Percentiles rank a stretch among this genome's conserved stretches.
Evolutionary conservation across 2,329 filamentous ascomycete genomes (phyloP).

Genomic region (Grosmannia clavigera): DNA sequence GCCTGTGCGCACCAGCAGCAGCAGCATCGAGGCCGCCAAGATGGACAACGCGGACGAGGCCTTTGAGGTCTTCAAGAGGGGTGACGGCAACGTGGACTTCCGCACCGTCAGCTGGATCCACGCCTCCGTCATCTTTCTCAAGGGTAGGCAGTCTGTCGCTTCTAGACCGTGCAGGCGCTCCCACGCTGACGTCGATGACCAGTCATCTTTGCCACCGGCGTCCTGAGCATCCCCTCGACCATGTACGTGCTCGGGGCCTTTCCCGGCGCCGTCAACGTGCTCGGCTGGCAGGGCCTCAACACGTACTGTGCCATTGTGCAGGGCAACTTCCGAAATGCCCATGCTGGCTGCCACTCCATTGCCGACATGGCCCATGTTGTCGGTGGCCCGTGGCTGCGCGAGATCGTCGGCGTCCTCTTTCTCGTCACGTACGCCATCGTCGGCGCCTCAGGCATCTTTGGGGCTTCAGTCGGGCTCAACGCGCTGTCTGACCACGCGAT

Average conservation of each 20-base stretch:
- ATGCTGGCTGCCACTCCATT: conserved; percentile 26
- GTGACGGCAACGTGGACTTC: conserved; percentile 27
- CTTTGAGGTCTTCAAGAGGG: conserved; percentile 32
- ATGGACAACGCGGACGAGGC: not conserved
- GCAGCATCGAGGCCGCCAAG: not conserved
- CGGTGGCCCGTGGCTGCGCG: conserved; percentile 36
- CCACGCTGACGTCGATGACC: not conserved
- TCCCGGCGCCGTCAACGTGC: conserved; percentile 69
- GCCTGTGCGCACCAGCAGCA: not conserved
- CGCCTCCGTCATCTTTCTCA: conserved; percentile 34
- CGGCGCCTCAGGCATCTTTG: conserved; percentile 38
- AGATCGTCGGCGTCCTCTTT: conserved; percentile 42
- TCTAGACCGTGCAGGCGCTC: no score
- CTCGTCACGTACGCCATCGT: conserved; percentile 23
- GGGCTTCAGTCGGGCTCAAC: conserved; percentile 49
- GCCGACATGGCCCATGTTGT: conserved; percentile 46
- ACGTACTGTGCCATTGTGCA: conserved; percentile 27
- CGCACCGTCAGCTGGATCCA: conserved; percentile 35
- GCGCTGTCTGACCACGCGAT: conserved; percentile 31
- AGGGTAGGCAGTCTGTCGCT: conserved; percentile 14
- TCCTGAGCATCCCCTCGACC: conserved; percentile 47
- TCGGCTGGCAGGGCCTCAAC: conserved; percentile 39
- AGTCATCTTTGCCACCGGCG: conserved; percentile 37
- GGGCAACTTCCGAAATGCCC: conserved; percentile 25
- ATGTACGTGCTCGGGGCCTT: conserved; percentile 72